Conservation (phyloP, 257 asterid genomes). For the Nicotiana otophora region DNA sequence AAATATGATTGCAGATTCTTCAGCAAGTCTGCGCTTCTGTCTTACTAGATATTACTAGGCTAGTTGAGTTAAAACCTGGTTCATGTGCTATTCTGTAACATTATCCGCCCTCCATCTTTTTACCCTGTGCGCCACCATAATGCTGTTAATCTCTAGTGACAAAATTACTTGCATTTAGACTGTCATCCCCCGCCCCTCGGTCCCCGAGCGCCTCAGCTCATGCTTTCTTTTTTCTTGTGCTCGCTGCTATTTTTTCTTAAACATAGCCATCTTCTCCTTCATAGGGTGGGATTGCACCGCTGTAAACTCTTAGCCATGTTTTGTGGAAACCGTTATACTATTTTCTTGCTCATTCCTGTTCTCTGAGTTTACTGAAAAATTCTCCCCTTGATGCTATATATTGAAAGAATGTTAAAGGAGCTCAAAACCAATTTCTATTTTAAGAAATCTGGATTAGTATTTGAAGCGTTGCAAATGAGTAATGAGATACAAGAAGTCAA, state of each 20-base stretch:
- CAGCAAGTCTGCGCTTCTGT: not conserved
- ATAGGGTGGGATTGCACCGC: not conserved
- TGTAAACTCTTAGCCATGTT: not conserved
- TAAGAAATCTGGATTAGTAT: too few relatives aligned
- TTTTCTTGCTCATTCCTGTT: too few relatives aligned
- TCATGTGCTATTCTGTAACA: not conserved
- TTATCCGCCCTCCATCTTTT: not conserved
- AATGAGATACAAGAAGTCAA: too few relatives aligned
- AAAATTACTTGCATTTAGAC: not conserved
- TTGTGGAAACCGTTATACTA: too few relatives aligned
- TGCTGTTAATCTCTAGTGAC: not conserved
- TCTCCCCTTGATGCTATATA: too few relatives aligned
- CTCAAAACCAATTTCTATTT: not conserved
- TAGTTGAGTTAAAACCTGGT: not conserved
- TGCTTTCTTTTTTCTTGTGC: not conserved
- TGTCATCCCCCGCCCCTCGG: too few relatives aligned
- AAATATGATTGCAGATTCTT: not conserved
- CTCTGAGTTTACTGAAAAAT: too few relatives aligned
- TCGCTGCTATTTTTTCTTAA: too few relatives aligned
- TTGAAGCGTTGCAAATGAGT: too few relatives aligned
- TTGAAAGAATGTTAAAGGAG: too few relatives aligned
- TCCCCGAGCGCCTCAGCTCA: not conserved
- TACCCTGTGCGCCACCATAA: not conserved
- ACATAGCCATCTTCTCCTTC: not conserved
- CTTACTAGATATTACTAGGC: not conserved